Conservation (phyloP, 2,329 filamentous ascomycete species). For the Leptosphaerulina australis region DNA sequence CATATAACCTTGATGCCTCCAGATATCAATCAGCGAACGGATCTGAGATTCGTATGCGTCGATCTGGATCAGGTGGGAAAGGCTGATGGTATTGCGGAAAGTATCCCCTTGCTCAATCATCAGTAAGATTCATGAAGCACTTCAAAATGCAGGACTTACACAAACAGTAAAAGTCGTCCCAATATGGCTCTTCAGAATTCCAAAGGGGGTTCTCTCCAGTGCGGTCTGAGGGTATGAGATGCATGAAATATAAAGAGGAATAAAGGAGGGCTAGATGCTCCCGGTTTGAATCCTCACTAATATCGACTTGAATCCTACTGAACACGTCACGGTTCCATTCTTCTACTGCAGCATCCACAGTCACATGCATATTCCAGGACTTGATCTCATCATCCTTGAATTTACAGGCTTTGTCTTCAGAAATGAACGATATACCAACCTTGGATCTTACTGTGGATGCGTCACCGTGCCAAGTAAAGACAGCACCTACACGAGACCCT, state of each 20-base stretch:
- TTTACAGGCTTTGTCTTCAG: conserved; percentile 54
- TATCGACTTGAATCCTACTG: conserved; percentile 61
- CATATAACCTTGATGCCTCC: conserved; percentile 66
- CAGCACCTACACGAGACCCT: conserved; percentile 48
- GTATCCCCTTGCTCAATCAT: conserved; percentile 68
- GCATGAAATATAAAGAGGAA: conserved; percentile 71
- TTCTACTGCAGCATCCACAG: conserved; percentile 46
- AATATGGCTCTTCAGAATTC: conserved; percentile 69
- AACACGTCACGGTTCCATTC: conserved; percentile 60
- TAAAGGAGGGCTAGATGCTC: conserved; percentile 66
- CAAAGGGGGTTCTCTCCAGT: conserved; percentile 73
- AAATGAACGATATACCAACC: conserved; percentile 58
- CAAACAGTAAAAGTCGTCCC: conserved; percentile 72
- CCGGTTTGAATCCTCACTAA: conserved; percentile 59
- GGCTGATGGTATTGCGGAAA: conserved; percentile 61
- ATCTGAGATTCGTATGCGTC: conserved; percentile 68
- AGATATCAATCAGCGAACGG: conserved; percentile 71
- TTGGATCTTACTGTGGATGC: conserved; percentile 52
- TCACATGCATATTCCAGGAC: conserved; percentile 48
- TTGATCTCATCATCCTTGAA: conserved; percentile 54
- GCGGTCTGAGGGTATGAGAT: conserved; percentile 70
- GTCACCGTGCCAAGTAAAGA: conserved; percentile 54
- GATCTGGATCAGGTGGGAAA: conserved; percentile 70
- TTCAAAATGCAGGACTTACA: conserved; percentile 53
- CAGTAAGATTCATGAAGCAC: conserved; percentile 48